Evolutionary conservation across 2,329 filamentous ascomycete species (phyloP), one percentile per base, ranked within the genome.

Genomic region (Amylocarpus encephaloides): DNA sequence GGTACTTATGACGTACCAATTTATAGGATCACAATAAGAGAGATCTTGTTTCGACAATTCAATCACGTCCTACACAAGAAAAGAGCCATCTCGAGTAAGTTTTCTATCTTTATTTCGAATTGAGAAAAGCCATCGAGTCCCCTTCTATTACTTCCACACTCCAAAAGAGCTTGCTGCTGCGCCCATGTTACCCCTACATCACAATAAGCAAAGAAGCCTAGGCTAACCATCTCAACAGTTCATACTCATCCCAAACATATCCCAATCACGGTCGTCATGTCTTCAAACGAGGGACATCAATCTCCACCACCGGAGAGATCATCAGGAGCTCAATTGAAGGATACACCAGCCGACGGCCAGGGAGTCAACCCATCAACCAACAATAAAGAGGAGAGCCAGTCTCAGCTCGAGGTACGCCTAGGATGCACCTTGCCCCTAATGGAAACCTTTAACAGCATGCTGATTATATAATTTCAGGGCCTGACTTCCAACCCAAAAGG

Each of bases 221-320:
- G 7, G 7, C 22, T 26, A 7, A 26, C 34, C 29, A 32, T 10
- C 9, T 18, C 18, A 16, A 10, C 29, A 45, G 44, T 45, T 12
- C 33, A 19, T 12, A 34, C 34, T 32, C 26, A 47, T 18, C 39
- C 35, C 6, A 12, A 11, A 47, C 49, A 43, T 11, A 15, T 6
- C n/a, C 29, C 16, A 13, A 40, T 11, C n/a, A 40, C n/a, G 10
- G 35, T 47, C 36, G 40, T 29, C 7, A 47, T 47, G 45, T 29
- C 35, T 40, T 40, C 38, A 40, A 40, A 86, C 64, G 70, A 78
- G 69, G 86, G 87, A 67, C 83, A 83, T 65, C 79, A 95, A 71
- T 95, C 89, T 30, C 90, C 89, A 55, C 72, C 82, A 46, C 86
- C 87, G 26, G 82, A 87, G 71, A 66, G 68, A 59, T 86, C 88